Evolutionary conservation across 768 basidiomycete species (phyloP), one percentile per base, ranked within the genome.

Genomic region (Mycena polygramma): DNA sequence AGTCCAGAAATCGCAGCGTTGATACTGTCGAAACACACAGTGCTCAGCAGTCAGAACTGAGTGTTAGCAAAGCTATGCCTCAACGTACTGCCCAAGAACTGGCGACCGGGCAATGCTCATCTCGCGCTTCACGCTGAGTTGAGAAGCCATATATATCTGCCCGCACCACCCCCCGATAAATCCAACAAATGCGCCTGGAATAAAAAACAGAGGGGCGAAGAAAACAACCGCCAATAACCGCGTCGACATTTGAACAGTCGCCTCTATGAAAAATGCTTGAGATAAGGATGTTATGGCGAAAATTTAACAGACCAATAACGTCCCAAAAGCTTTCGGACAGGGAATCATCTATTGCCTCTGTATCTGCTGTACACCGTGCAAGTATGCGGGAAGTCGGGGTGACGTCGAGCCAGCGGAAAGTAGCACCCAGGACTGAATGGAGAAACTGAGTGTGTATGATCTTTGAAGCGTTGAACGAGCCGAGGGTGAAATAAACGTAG

Each of bases 391-490:
- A 55, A 4, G 53, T 55, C 19, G 53, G 53, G 1, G 36, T 55
- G 1, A 55, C 17, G 37, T 55, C 53, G 11, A 55, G 35, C 53
- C 53, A 55, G 20, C 53, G 20, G 39, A 7, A 39, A 39, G 39
- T 39, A 5, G 90, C 87, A 7, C 88, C 84, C 19, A 92, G 76
- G 0, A 92, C 76, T 11, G 90, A 84, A 39, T 85, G 77, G 4
- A 92, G 69, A 0, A 93, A 82, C 67, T 83, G 78, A 30, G 75
- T 75, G 73, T 92, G 91, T 14, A 93, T 87, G 13, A 71, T 77
- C 59, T 84, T 81, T 5, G 90, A 90, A 2, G 91, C 91, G 64
- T 88, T 81, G 58, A 90, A 73, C 2, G 81, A 75, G 6, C 89
- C 91, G 46, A 78, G 79, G n/a, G 87, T 79, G 74, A 84, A 91